phyloP scores from a whole-genome alignment of 148 eudicot genomes.

The Amaranthus cruentus region DNA sequence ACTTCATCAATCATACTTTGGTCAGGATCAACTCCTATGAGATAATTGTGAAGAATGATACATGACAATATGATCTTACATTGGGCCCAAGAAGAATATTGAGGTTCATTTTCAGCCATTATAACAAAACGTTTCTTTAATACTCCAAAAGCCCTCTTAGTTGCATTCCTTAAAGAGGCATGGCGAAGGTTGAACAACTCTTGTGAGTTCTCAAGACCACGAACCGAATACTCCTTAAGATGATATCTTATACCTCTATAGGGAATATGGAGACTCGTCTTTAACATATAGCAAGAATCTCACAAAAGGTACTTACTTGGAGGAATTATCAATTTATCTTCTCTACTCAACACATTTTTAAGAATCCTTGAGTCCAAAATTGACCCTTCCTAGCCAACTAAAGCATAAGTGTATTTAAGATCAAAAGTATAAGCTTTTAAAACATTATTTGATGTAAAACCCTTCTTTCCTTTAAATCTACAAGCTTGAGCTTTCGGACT shows the following conservation, averaged over 20 bases:
- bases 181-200: conserved; percentile 5
- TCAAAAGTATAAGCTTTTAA: not conserved
- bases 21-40: no score
- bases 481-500: not conserved
- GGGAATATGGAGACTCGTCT: not conserved
- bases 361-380: not conserved
- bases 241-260: not conserved
- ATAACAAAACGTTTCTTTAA: no score
- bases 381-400: not conserved
- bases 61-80: no score
- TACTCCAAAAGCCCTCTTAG: no score
- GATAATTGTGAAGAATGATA: no score
- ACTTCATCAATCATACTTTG: no score
- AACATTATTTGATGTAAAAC: not conserved
- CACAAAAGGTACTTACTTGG: no score
- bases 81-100: no score
- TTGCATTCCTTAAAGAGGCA: not conserved
- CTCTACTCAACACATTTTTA: not conserved
- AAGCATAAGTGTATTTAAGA: not conserved
- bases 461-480: not conserved
- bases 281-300: not conserved
- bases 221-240: not conserved
- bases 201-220: not conserved
- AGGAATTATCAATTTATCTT: not conserved
- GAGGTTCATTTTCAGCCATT: no score